phyloP scores from a whole-genome alignment of 1,284 basidiomycete species.

The Amylostereum areolatum region DNA sequence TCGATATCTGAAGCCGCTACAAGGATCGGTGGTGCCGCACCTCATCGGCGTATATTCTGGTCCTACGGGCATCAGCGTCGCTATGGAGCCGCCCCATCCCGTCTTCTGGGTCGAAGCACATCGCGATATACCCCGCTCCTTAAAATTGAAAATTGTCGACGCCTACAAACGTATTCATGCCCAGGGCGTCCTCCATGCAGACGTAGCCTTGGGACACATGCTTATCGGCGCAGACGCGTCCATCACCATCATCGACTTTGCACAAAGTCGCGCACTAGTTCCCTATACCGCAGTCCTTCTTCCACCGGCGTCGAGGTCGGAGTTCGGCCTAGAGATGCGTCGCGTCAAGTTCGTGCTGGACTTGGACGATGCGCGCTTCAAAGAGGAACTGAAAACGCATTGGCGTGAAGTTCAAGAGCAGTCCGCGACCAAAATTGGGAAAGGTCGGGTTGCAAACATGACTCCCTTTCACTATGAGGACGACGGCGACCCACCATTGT shows the following conservation, averaged over 20 bases:
- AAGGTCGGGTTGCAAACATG: slow-evolving; percentile 3
- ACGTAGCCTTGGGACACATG: slow-evolving; percentile 46
- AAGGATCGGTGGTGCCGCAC: slow-evolving; percentile 46
- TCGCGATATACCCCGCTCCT: slow-evolving; percentile 40
- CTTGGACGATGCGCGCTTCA: slow-evolving; percentile 19
- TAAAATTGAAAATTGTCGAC: slow-evolving; percentile 43
- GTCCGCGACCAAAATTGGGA: slow-evolving; percentile 5
- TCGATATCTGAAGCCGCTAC: slow-evolving; percentile 40
- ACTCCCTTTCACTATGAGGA: slow-evolving; percentile 18
- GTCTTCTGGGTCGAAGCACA: slow-evolving; percentile 54
- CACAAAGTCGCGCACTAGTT: slow-evolving; percentile 35
- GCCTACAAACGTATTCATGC: slow-evolving; percentile 45
- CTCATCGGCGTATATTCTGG: slow-evolving; percentile 45
- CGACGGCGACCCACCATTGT: slow-evolving; percentile 23
- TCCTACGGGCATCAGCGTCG: slow-evolving; percentile 34
- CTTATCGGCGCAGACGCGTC: slow-evolving; percentile 50
- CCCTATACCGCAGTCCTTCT: slow-evolving; percentile 33
- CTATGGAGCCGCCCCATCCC: slow-evolving; percentile 47
- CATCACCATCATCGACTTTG: slow-evolving; percentile 54
- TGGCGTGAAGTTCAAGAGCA: slow-evolving; percentile 6
- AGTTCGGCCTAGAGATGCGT: slow-evolving; percentile 48
- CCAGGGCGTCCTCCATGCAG: slow-evolving; percentile 44
- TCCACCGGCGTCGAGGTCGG: slow-evolving; percentile 27
- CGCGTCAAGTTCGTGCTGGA: slow-evolving; percentile 49
- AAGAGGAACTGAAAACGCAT: slow-evolving; percentile 17